These are phyloP conservation scores for Alternaria hordeiaustralica DNA, from an alignment of 2,329 filamentous ascomycete genomes.

Conservation along the genomic window DNA sequence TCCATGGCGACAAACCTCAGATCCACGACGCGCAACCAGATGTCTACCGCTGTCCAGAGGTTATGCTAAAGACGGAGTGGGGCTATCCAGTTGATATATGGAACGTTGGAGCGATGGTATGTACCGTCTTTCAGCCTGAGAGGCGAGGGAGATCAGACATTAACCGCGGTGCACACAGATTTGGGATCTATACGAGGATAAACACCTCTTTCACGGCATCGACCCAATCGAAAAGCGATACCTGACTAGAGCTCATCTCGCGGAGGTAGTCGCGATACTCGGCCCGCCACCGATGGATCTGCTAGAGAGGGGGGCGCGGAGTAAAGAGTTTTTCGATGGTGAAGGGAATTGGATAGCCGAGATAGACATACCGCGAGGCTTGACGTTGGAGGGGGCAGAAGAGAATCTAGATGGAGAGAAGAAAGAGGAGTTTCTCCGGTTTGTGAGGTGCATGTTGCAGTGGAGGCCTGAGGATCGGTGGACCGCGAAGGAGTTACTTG, in stretches of 20 bases:
- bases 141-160: too few relatives aligned
- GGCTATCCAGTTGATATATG: slow-evolving; percentile 48
- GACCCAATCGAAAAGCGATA: slow-evolving; percentile 31
- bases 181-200: slow-evolving; percentile 48
- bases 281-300: slow-evolving; percentile 25
- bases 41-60: slow-evolving; percentile 48
- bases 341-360: slow-evolving; percentile 27
- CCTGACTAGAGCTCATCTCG: slow-evolving; percentile 33
- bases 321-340: slow-evolving; percentile 22
- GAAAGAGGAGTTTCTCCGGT: slow-evolving; percentile 37
- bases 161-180: slow-evolving; percentile 29
- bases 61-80: slow-evolving; percentile 47
- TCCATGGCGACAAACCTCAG: slow-evolving; percentile 18
- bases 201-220: slow-evolving; percentile 38
- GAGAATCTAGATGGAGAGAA: slow-evolving; percentile 26
- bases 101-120: slow-evolving; percentile 48
- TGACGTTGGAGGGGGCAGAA: slow-evolving; percentile 21
- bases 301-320: slow-evolving; percentile 15
- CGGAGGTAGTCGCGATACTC: slow-evolving; percentile 32
- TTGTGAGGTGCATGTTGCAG: slow-evolving; percentile 45
- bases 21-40: slow-evolving; percentile 43
- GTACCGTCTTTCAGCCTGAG: too few relatives aligned
- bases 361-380: slow-evolving; percentile 9
- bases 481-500: slow-evolving; percentile 20
- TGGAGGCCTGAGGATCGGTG: slow-evolving; percentile 45